These are phyloP conservation scores for Diaporthe sp. DNA, from an alignment of 2,329 filamentous ascomycete genomes.

Conservation along the genomic window DNA sequence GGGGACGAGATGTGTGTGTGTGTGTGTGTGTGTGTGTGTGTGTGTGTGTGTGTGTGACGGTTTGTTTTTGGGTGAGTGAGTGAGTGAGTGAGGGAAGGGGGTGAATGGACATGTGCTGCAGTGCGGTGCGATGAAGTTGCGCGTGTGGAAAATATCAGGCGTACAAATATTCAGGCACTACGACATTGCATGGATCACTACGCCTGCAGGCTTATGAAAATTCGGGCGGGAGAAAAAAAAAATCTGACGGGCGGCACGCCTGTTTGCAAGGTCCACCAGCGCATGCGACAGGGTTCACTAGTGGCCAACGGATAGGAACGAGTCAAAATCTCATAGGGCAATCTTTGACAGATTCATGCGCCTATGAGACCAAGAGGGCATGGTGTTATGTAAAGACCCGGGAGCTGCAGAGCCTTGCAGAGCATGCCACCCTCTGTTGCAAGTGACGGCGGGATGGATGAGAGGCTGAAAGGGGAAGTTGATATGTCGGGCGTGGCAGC, in stretches of 20 bases:
- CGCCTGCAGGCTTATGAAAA: constrained; percentile 12
- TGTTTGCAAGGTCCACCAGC: constrained; percentile 26
- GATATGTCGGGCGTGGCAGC: constrained; percentile 27
- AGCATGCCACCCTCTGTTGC: not conserved
- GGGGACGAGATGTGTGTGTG: not conserved
- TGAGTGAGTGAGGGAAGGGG: not conserved
- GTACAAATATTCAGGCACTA: constrained; percentile 34
- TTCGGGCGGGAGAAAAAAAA: constrained; percentile 34
- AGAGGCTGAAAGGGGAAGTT: constrained; percentile 25
- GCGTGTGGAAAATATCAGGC: constrained; percentile 4
- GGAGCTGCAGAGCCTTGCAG: not conserved
- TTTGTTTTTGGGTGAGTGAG: not conserved
- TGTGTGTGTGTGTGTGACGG: not conserved
- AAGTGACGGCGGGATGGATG: not conserved
- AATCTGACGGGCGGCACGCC: constrained; percentile 32
- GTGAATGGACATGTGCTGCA: not conserved
- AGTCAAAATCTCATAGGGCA: constrained; percentile 30
- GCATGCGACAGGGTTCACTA: constrained; percentile 28
- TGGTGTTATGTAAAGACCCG: constrained; percentile 24
- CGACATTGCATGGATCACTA: constrained; percentile 32
- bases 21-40: not conserved
- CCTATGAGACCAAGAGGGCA: not conserved
- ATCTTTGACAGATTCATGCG: constrained; percentile 24
- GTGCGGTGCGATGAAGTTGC: not conserved
- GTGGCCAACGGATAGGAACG: constrained; percentile 23